These are phyloP conservation scores for Pseudogymnoascus sp. DNA, from an alignment of 2,329 filamentous ascomycete genomes.

Conservation along the genomic window DNA sequence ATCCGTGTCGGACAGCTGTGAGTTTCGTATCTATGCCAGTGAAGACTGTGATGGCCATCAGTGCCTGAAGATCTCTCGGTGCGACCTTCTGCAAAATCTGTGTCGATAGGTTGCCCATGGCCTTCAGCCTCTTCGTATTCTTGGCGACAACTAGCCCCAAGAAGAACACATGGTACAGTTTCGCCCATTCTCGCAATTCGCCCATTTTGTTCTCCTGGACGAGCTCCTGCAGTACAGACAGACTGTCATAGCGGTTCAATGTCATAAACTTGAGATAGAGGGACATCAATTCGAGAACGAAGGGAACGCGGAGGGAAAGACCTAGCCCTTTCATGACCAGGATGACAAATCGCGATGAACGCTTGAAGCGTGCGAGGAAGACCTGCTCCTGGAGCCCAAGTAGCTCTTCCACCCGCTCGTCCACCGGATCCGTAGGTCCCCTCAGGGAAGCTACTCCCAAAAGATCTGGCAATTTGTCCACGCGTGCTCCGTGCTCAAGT, in stretches of 20 bases:
- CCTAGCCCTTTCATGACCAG: conserved; percentile 14
- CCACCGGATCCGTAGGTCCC: conserved; percentile 17
- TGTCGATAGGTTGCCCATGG: conserved; percentile 16
- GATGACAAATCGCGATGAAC: conserved; percentile 14
- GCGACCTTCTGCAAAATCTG: conserved; percentile 15
- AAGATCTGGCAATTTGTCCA: conserved; percentile 16
- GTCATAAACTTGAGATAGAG: conserved; percentile 19
- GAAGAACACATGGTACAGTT: conserved; percentile 11
- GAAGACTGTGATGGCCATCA: conserved; percentile 11
- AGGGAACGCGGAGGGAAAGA: conserved; percentile 13
- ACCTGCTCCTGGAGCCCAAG: conserved; percentile 16
- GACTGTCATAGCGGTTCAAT: conserved; percentile 18
- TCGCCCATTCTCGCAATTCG: conserved; percentile 20
- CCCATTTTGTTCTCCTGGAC: conserved; percentile 17
- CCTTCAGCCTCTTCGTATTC: conserved; percentile 15
- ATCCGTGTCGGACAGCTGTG: conserved; percentile 16
- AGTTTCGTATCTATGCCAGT: conserved; percentile 14
- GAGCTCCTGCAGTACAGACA: conserved; percentile 20
- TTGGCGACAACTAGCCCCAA: conserved; percentile 15
- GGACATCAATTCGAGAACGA: conserved; percentile 16
- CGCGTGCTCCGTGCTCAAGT: conserved; percentile 16
- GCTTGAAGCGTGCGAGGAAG: conserved; percentile 14
- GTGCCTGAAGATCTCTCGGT: conserved; percentile 14
- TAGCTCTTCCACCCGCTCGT: conserved; percentile 19
- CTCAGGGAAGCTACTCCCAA: conserved; percentile 17